A percentile compares a stretch with the other conserved stretches of the same genome.
phyloP scores from a whole-genome alignment of 371 early-diverging fungal genomes.

The Mortierella sp. region DNA sequence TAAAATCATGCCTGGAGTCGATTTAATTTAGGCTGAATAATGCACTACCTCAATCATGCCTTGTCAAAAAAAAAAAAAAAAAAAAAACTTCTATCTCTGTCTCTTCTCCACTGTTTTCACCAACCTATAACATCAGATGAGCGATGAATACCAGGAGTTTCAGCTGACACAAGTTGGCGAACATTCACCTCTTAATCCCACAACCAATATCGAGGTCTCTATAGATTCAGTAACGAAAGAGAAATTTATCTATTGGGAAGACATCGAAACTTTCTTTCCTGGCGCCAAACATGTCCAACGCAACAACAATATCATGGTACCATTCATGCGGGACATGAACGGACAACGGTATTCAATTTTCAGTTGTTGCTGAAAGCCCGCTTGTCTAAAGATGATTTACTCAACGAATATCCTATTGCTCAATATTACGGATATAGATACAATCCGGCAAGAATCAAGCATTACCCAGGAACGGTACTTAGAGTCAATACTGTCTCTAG shows the following conservation, averaged over 20 bases:
- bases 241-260: slow-evolving; percentile 22
- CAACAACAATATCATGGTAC: slow-evolving; percentile 3
- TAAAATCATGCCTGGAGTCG: not conserved
- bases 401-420: not conserved
- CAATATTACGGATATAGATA: slow-evolving; percentile 1
- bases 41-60: not conserved
- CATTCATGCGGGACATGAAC: slow-evolving; percentile 11
- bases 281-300: slow-evolving; percentile 5
- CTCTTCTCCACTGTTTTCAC: not conserved
- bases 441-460: slow-evolving; percentile 8
- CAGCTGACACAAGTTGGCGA: not conserved
- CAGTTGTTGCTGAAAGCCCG: not conserved
- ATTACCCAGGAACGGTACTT: slow-evolving; percentile 13
- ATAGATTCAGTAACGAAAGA: not conserved
- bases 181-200: not conserved
- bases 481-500: not conserved
- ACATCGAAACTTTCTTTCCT: slow-evolving; percentile 22
- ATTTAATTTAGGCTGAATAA: not conserved
- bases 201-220: slow-evolving; percentile 6
- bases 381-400: not conserved
- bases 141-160: slow-evolving; percentile 10
- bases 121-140: not conserved
- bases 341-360: slow-evolving; percentile 14
- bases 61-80: no score
- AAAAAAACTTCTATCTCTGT: not conserved